A percentile compares a stretch with the other conserved stretches of the same genome.
phyloP scores from a whole-genome alignment of 371 early-diverging fungal genomes.

The Rhizopus delemar region DNA sequence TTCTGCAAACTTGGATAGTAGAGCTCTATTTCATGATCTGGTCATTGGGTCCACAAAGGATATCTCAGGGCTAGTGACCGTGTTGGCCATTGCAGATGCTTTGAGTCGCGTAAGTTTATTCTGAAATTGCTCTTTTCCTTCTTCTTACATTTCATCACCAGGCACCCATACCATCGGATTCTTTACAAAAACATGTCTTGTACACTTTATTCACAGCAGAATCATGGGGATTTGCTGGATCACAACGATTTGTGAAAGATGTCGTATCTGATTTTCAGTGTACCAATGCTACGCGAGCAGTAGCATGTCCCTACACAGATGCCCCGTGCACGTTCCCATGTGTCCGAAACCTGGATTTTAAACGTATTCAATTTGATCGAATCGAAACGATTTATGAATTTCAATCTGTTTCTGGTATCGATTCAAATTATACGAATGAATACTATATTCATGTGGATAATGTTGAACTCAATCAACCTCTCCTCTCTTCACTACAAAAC shows the following conservation, averaged over 20 bases:
- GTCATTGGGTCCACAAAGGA: conserved; percentile 55
- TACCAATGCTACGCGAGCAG: conserved; percentile 46
- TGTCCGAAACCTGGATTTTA: conserved; percentile 59
- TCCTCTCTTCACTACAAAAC: conserved; percentile 18
- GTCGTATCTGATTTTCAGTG: conserved; percentile 62
- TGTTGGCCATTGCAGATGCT: conserved; percentile 73
- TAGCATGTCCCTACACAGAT: conserved; percentile 46
- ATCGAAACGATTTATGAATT: conserved; percentile 64
- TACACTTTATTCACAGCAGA: conserved; percentile 78
- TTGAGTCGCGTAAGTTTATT: conserved; percentile 57
- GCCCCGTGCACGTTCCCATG: conserved; percentile 70
- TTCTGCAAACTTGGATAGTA: conserved; percentile 66
- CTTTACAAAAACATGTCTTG: conserved; percentile 66
- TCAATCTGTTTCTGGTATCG: conserved; percentile 45
- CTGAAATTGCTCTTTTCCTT: neutral
- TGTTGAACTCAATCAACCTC: conserved; percentile 21
- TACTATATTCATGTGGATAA: conserved; percentile 56
- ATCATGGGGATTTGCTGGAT: conserved; percentile 78
- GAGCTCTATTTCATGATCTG: conserved; percentile 69
- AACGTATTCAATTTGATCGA: conserved; percentile 59
- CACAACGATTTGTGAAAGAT: conserved; percentile 79
- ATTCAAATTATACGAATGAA: conserved; percentile 20
- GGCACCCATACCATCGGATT: conserved; percentile 47
- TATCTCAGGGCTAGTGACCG: conserved; percentile 62
- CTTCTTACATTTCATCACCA: conserved; percentile 11